phyloP scores from a whole-genome alignment of 768 basidiomycete genomes.

The Termitomyces heimii region DNA sequence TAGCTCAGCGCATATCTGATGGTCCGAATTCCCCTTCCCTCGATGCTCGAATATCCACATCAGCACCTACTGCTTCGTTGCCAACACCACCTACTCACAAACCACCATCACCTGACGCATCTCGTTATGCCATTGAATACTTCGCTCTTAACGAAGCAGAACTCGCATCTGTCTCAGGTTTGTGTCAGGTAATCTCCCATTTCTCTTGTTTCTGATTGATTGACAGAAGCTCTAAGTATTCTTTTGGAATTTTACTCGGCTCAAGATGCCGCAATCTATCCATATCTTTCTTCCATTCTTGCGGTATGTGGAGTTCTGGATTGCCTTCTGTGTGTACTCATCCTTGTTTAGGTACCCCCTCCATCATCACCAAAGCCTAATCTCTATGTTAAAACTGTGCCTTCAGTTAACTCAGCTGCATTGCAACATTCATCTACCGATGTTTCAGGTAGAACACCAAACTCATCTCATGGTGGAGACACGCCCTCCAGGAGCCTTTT shows the following conservation, averaged over 20 bases:
- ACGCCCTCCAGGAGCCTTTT: constrained; percentile 36
- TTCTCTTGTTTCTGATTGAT: constrained; percentile 1
- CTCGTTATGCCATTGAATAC: constrained; percentile 61
- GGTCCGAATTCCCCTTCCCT: constrained; percentile 71
- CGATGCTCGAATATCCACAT: constrained; percentile 65
- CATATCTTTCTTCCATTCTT: constrained; percentile 45
- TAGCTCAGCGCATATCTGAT: constrained; percentile 68
- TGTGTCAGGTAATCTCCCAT: constrained; percentile 6
- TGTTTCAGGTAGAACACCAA: constrained; percentile 44
- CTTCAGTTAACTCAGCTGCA: constrained; percentile 8
- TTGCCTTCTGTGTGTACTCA: neutral
- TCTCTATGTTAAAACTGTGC: constrained; percentile 15
- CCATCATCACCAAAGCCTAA: constrained; percentile 29
- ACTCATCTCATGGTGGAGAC: constrained; percentile 53
- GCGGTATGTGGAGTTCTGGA: constrained; percentile 34
- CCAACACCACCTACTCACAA: constrained; percentile 80
- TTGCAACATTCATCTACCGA: constrained; percentile 17
- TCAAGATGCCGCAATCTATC: constrained; percentile 44
- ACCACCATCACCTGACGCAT: constrained; percentile 63
- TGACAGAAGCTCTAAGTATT: constrained; percentile 55
- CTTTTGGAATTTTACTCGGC: constrained; percentile 69
- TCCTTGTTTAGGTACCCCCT: constrained; percentile 36
- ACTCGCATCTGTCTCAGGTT: constrained; percentile 56
- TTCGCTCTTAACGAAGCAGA: constrained; percentile 60
- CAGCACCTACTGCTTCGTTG: constrained; percentile 68